phyloP scores from a whole-genome alignment of 2,329 filamentous ascomycete species.

The Teratosphaeria nubilosa region DNA sequence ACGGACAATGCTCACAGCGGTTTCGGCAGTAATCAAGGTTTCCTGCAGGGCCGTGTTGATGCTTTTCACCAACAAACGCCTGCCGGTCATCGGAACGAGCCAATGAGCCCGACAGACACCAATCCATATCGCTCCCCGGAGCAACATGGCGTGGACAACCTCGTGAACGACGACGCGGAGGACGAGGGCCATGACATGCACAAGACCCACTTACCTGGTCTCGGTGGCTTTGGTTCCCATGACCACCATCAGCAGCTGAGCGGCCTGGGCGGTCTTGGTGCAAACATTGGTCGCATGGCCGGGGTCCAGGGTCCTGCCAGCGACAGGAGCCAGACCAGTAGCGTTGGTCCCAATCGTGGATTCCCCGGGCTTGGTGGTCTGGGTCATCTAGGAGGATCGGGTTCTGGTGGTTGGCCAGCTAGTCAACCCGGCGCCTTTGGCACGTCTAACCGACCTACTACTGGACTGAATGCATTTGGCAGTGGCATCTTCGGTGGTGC shows the following conservation, averaged over 20 bases:
- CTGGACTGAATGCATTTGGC: conserved; percentile 41
- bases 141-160: conserved; percentile 53
- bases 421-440: conserved; percentile 57
- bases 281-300: conserved; percentile 27
- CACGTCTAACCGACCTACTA: conserved; percentile 53
- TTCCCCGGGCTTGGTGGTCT: conserved; percentile 54
- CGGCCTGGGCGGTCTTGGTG: conserved; percentile 23
- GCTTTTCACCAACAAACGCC: conserved; percentile 45
- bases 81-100: conserved; percentile 42
- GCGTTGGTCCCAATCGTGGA: conserved; percentile 62
- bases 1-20: conserved; percentile 32
- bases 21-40: conserved; percentile 16
- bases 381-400: conserved; percentile 39
- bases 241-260: conserved; percentile 17
- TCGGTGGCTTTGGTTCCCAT: conserved; percentile 19
- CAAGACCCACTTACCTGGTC: conserved; percentile 19
- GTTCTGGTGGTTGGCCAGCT: conserved; percentile 53
- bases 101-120: conserved; percentile 83
- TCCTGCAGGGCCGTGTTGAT: conserved; percentile 37
- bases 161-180: conserved; percentile 37
- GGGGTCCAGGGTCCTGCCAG: conserved; percentile 51
- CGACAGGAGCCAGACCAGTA: conserved; percentile 88
- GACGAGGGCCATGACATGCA: conserved; percentile 20
- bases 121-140: conserved; percentile 93
- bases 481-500: conserved; percentile 40